These are phyloP conservation scores for Trypanosoma avium DNA, from an alignment of 208 protist species.

Conservation along the genomic window DNA sequence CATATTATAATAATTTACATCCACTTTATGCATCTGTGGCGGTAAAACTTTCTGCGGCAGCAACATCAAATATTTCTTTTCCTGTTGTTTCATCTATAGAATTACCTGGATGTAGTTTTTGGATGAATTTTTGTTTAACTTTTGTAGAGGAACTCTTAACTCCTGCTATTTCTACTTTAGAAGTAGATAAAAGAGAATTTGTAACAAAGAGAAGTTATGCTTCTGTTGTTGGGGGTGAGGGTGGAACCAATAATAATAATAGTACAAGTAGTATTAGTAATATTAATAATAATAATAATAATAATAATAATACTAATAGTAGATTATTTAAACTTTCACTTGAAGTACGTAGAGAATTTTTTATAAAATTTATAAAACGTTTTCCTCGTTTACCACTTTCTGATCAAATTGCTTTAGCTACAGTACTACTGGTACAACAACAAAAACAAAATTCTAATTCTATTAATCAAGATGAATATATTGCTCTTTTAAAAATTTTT, in stretches of 20 bases:
- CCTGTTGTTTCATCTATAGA: conserved; percentile 4
- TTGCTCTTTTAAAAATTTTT: conserved; percentile 38
- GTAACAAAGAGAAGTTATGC: too few relatives aligned
- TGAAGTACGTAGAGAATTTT: conserved; percentile 29
- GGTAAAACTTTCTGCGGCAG: conserved; percentile 49
- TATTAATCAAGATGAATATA: conserved; percentile 16
- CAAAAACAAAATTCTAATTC: neutral
- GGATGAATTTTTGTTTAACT: conserved; percentile 55
- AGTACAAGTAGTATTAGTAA: neutral
- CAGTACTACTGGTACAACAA: conserved; percentile 48
- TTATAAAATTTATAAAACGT: conserved; percentile 29
- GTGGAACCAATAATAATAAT: neutral
- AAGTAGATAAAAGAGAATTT: neutral
- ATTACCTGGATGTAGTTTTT: conserved; percentile 46
- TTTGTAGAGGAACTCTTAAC: conserved; percentile 27
- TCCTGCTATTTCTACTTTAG: conserved; percentile 8
- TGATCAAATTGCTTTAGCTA: conserved; percentile 52
- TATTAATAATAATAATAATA: neutral
- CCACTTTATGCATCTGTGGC: conserved; percentile 62
- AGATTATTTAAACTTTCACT: conserved; percentile 20
- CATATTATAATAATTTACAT: conserved; percentile 41
- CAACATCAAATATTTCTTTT: conserved; percentile 13
- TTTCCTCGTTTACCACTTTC: conserved; percentile 49
- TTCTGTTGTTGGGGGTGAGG: too few relatives aligned
- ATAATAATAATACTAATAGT: neutral